Base-by-base conservation (phyloP, 73 alveolate genomes). In the Paramecium sexaurelia region DNA sequence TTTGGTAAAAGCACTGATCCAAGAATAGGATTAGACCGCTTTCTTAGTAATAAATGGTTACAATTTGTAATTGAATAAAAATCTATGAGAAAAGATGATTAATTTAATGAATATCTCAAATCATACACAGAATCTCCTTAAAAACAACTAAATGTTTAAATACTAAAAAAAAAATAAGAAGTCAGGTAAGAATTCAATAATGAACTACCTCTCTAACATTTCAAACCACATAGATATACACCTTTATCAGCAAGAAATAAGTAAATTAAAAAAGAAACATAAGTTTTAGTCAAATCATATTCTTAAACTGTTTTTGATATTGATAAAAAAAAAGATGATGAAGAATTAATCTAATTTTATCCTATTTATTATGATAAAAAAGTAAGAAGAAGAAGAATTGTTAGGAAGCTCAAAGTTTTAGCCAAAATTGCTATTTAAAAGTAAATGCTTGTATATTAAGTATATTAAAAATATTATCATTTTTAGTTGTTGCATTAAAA, bases 41-140 rank as follows among this genome's bases (percentile, higher is more conserved):
- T 78, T 24, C 43, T 78, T 10, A 40, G 39, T 20, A 78, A 78
- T 78, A 78, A 78, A 26, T 78, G 90, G 90, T 24, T 78, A 78
- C 13, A 78, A 45, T 78, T 41, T 33, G 71, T 78, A 0, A 78
- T 78, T 41, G 75, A 78, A 33, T 41, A 24, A 9, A 78, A 78
- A 43, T 39, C 90, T 41, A 39, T 78, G 73, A 78, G 90, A 29
- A 78, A 45, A 40, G 68, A 37, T 78, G 90, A 78, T 45, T 19
- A 78, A 45, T 78, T 78, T 43, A 33, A 39, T 13, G 37, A 37
- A 5, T 78, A 78, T 22, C 26, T 78, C 15, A 22, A 78, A 40
- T 32, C 45, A 8, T 78, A 29, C 24, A 41, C 32, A 7, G 55
- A 37, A 78, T 78, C 90, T 15, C 75, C 90, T 11, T 5, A 43